Evolutionary conservation across 345 rosid species (phyloP), one percentile per base, ranked within the genome.

Genomic region (Eucalyptus sideroxylon): DNA sequence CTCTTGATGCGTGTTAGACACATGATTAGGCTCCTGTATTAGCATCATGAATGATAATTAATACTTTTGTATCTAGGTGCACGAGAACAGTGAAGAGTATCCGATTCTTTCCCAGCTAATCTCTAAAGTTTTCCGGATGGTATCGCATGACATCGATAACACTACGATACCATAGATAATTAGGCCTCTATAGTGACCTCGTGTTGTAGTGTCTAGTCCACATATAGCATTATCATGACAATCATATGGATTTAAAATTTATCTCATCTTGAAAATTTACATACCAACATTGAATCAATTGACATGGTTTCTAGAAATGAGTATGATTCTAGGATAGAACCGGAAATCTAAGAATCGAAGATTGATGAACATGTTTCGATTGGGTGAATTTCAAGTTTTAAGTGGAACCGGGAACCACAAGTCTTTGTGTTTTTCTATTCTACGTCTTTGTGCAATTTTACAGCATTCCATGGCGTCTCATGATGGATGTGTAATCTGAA

Each of bases 391-490:
- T 3, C 56, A 53, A 53, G 56, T 53, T 53, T 19, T 53, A 8
- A 23, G 59, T 19, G 11, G 59, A 53, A 21, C 1, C 5, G 0
- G 5, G 11, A 53, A 21, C 59, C 5, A 21, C 59, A 53, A 53
- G 59, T 21, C 5, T 53, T 8, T 53, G 26, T 53, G 11, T 53
- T 53, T 53, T 19, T 3, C 24, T 4, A 2, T 53, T 53, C 11
- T 53, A 19, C 2, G 5, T 53, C 26, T 53, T 53, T 0, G 2
- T 2, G 5, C 26, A 53, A 53, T 53, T 53, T 53, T 53, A 10
- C 0, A 1, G 11, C 59, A 53, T 53, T 2, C 2, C 2, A 0
- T 53, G 59, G 5, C 11, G 0, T 53, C 24, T 53, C 2, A 8
- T 53, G 59, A 53, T 53, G 59, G 1, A 53, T 53, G 5, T 53